Conservation (phyloP, 192 early-diverging fungal species). For the Geranomyces michiganensis region DNA sequence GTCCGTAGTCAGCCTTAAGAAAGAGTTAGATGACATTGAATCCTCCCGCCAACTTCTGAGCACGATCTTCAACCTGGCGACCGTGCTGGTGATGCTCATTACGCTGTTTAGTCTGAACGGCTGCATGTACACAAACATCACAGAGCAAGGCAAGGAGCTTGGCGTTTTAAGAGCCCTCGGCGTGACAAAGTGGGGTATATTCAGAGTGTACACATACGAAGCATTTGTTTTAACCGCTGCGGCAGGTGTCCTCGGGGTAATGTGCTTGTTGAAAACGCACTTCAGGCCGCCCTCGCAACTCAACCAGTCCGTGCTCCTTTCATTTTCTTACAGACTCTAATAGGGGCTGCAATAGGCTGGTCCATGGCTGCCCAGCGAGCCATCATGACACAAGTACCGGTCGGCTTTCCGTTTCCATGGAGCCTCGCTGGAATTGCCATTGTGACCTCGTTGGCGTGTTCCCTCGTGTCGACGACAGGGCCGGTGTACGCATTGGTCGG, state of each 20-base stretch:
- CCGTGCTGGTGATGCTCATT: slow-evolving; percentile 36
- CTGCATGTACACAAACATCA: slow-evolving; percentile 38
- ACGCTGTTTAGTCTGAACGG: slow-evolving; percentile 36
- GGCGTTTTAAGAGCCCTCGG: slow-evolving; percentile 32
- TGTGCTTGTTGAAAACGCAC: background rate
- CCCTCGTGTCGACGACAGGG: slow-evolving; percentile 25
- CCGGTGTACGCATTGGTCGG: slow-evolving; percentile 29
- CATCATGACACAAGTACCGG: slow-evolving; percentile 32
- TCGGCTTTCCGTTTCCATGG: slow-evolving; percentile 35
- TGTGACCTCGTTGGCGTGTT: slow-evolving; percentile 14
- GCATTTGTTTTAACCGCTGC: slow-evolving; percentile 27
- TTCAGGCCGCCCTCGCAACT: background rate
- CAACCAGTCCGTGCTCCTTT: background rate
- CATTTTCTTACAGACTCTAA: slow-evolving; percentile 14
- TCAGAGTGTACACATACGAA: slow-evolving; percentile 34
- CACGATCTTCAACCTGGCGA: slow-evolving; percentile 35
- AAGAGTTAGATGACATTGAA: slow-evolving; percentile 20
- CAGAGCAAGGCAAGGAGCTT: slow-evolving; percentile 36
- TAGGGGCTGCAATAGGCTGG: slow-evolving; percentile 36
- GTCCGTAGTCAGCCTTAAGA: background rate
- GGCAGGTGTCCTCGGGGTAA: slow-evolving; percentile 35
- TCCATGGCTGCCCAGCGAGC: slow-evolving; percentile 36
- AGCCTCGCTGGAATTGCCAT: slow-evolving; percentile 8
- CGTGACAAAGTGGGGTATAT: slow-evolving; percentile 20
- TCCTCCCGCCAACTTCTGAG: slow-evolving; percentile 11